These are phyloP conservation scores for Auxenochlorella protothecoides DNA, from an alignment of 139 green algal species.

Conservation along the genomic window DNA sequence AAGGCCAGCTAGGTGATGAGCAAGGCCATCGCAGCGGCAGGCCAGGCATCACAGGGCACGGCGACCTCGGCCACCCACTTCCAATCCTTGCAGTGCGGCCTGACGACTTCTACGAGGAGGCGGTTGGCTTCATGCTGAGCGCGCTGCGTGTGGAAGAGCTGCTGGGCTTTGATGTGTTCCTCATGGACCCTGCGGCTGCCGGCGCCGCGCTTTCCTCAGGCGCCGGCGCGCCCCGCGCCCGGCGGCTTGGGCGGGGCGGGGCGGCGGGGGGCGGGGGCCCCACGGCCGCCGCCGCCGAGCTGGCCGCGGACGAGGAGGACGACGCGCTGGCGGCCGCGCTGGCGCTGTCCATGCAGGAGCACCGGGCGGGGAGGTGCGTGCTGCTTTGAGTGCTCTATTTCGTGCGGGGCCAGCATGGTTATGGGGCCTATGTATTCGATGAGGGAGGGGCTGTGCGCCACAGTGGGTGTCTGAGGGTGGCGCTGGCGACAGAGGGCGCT, in stretches of 20 bases:
- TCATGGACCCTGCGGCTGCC: background rate
- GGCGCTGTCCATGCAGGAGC: no score
- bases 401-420: no score
- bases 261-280: no score
- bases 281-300: no score
- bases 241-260: background rate
- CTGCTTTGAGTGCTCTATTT: no score
- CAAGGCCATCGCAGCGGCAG: background rate
- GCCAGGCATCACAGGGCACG: background rate
- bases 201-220: conserved; percentile 9
- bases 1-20: background rate
- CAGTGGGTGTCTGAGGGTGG: no score
- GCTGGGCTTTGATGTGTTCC: conserved; percentile 5
- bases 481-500: background rate
- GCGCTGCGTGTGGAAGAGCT: conserved; percentile 11
- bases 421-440: no score
- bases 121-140: conserved; percentile 67
- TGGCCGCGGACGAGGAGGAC: no score
- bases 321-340: background rate
- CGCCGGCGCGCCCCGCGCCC: no score
- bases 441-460: no score
- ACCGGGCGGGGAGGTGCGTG: no score
- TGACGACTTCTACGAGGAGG: conserved; percentile 72
- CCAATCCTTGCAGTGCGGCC: conserved; percentile 23
- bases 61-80: background rate